Conservation (phyloP, 116 monocot genomes). For the Zostera marina region DNA sequence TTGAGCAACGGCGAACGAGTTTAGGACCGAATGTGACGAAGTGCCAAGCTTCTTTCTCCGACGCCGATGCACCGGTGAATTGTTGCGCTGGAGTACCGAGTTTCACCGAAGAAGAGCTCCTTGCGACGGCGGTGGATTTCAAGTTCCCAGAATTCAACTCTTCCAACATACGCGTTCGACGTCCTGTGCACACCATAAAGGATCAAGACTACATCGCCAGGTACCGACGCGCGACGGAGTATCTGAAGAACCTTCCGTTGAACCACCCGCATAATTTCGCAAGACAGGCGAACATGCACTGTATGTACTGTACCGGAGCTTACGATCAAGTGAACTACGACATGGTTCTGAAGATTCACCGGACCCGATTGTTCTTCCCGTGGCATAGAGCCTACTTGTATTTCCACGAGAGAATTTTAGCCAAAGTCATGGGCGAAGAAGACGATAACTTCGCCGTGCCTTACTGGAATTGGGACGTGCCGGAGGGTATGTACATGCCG, state of each 20-base stretch:
- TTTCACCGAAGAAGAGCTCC: slow-evolving; percentile 5
- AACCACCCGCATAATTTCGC: slow-evolving; percentile 20
- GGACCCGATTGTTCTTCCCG: slow-evolving; percentile 35
- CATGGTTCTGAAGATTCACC: slow-evolving; percentile 19
- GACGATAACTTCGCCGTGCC: slow-evolving; percentile 32
- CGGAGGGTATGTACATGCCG: slow-evolving; percentile 28
- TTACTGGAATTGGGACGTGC: slow-evolving; percentile 34
- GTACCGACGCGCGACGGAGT: slow-evolving; percentile 9
- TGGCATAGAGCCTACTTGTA: slow-evolving; percentile 33
- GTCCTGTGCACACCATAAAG: slow-evolving; percentile 5
- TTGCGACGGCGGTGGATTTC: not conserved
- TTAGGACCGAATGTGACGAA: slow-evolving; percentile 16
- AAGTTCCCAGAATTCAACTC: not conserved
- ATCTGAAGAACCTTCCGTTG: slow-evolving; percentile 9
- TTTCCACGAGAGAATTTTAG: slow-evolving; percentile 42
- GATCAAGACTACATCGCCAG: slow-evolving; percentile 15
- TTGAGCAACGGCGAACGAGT: not conserved
- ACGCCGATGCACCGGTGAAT: slow-evolving; percentile 3
- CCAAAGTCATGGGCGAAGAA: slow-evolving; percentile 32
- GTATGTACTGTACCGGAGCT: slow-evolving; percentile 23
- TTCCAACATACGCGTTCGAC: slow-evolving; percentile 8
- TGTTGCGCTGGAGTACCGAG: slow-evolving; percentile 10
- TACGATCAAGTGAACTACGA: slow-evolving; percentile 16
- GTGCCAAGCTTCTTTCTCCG: slow-evolving; percentile 10
- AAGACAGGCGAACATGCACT: slow-evolving; percentile 23